Evolutionary conservation across 441 rosid genomes (phyloP), one percentile per base, ranked within the genome.

Genomic region (Euphorbia schlechtendalii): DNA sequence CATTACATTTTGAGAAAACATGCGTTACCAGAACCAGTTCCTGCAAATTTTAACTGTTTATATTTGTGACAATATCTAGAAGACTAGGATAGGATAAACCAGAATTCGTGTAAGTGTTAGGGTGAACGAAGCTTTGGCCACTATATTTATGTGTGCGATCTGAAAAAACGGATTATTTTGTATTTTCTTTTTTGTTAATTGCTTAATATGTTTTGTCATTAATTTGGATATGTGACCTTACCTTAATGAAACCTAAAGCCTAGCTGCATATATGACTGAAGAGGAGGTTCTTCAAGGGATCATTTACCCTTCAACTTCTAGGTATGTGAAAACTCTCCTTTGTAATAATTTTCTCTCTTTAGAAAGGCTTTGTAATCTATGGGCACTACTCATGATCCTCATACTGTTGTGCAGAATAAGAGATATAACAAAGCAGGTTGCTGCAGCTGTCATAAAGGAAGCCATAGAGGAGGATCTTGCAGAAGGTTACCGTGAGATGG

Each of bases 211-310:
- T 8, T 40, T 58, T 46, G 64, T 66, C 59, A 30, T 61, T 63
- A 30, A 61, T 55, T 32, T 67, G 73, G 45, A 59, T 51, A 60
- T 59, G 17, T 58, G 30, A 27, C 30, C 61, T 65, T 63, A 27
- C 30, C 61, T 65, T 63, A 49, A 56, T 71, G 69, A 40, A 69
- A 60, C 67, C 51, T 79, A 65, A 92, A 91, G 99, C 82, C 79
- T 95, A 63, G 99, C 96, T 60, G 89, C 83, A 59, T 95, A 88
- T 81, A 95, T 95, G 89, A 85, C 86, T 15, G 98, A 94, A 66
- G 98, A 85, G 61, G 98, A 94, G 86, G 98, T 94, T 65, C 73
- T 74, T 21, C 69, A 81, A 40, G 98, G 99, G 69, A 78, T 87
- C 28, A 86, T 94, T 74, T 91, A 73, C 76, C 99, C 98, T 71